Evolutionary conservation across 78 protist genomes (phyloP).

Genomic region (Parvularia atlantis): DNA sequence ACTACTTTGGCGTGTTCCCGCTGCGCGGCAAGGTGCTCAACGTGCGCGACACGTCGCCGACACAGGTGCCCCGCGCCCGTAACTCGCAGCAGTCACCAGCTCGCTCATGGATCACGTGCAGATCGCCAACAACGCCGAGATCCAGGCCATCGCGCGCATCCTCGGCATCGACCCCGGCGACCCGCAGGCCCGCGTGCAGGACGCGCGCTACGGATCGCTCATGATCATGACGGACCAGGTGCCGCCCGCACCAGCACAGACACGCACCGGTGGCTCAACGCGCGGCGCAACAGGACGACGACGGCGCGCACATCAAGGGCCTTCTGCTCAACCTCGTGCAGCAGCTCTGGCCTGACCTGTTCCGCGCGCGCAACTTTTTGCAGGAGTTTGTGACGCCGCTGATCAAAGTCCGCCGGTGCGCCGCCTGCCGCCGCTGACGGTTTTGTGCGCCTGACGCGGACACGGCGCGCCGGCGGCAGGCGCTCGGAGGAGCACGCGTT

Average conservation of each 20-base stretch:
- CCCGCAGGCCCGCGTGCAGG: constrained; percentile 35
- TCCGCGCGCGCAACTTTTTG: constrained; percentile 71
- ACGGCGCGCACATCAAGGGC: constrained; percentile 99
- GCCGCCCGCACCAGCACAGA: neutral
- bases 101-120: too few species aligned
- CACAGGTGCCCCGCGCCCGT: too few species aligned
- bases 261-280: neutral
- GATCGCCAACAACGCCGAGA: constrained; percentile 71
- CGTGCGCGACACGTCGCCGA: constrained; percentile 84
- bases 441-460: neutral
- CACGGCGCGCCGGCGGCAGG: too few species aligned
- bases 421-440: constrained; percentile 15
- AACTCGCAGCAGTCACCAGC: too few species aligned
- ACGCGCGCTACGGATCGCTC: constrained; percentile 91
- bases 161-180: constrained; percentile 77
- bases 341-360: constrained; percentile 91
- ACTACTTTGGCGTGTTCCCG: constrained; percentile 97
- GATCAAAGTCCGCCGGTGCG: too few species aligned
- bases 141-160: constrained; percentile 64
- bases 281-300: constrained; percentile 80
- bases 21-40: constrained; percentile 96
- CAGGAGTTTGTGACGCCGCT: constrained; percentile 97
- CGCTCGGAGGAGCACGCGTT: constrained; percentile 47
- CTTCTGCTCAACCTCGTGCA: constrained; percentile 94
- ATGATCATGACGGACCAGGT: constrained; percentile 99